These are phyloP conservation scores for Phlegmacium glaucopus DNA, from an alignment of 768 basidiomycete genomes.

Conservation along the genomic window DNA sequence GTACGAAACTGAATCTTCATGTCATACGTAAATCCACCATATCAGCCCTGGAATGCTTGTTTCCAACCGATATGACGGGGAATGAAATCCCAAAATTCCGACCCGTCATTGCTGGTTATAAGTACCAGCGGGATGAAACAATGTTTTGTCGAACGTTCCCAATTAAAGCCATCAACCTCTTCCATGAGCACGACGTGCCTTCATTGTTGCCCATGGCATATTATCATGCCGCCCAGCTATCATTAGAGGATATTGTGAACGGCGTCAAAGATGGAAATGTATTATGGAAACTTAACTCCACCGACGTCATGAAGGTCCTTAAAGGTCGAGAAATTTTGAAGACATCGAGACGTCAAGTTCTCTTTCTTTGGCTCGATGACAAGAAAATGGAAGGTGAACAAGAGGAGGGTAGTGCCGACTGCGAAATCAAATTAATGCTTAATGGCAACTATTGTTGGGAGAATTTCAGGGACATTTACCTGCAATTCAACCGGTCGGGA, in stretches of 20 bases:
- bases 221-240: constrained; percentile 21
- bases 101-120: not conserved
- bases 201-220: constrained; percentile 18
- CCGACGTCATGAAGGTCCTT: constrained; percentile 10
- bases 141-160: constrained; percentile 13
- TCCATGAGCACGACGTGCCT: constrained; percentile 10
- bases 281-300: not conserved
- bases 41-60: constrained; percentile 1
- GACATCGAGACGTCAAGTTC: constrained; percentile 10
- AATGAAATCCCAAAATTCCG: not conserved
- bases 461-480: too few relatives aligned
- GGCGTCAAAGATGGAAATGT: constrained; percentile 13
- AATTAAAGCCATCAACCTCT: constrained; percentile 16
- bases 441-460: too few relatives aligned
- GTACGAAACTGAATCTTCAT: not conserved
- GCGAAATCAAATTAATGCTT: too few relatives aligned
- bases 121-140: not conserved
- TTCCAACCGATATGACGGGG: not conserved
- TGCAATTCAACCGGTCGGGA: constrained; percentile 4
- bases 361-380: constrained; percentile 14
- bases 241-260: constrained; percentile 14
- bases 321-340: constrained; percentile 15
- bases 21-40: not conserved
- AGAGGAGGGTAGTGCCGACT: not conserved
- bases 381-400: not conserved